phyloP scores from a whole-genome alignment of 441 rosid genomes.

The Dalechampia spathulata region DNA sequence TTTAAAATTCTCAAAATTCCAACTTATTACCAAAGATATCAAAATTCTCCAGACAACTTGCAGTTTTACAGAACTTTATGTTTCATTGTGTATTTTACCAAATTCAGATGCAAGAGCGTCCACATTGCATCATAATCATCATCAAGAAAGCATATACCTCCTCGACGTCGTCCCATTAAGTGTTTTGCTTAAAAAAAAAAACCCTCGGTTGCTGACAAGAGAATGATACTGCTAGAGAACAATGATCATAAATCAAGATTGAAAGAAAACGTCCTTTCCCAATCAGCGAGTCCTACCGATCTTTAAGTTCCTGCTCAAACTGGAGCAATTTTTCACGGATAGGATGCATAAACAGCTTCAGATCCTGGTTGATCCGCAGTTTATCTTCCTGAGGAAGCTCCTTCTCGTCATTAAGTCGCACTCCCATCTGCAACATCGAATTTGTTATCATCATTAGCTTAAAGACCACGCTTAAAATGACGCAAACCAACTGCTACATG shows the following conservation, averaged over 20 bases:
- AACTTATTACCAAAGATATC: no score
- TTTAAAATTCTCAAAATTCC: no score
- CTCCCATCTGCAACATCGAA: constrained; percentile 43
- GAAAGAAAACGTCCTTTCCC: not conserved
- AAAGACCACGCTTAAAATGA: not conserved
- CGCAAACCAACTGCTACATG: not conserved
- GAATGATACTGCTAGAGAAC: constrained; percentile 16
- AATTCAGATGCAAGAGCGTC: no score
- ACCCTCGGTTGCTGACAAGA: constrained; percentile 4
- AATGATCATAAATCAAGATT: constrained; percentile 3
- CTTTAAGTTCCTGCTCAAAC: constrained; percentile 87
- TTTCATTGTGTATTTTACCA: no score
- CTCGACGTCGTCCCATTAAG: constrained; percentile 16
- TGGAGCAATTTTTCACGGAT: constrained; percentile 61
- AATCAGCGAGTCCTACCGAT: constrained; percentile 29
- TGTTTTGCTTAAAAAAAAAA: not conserved
- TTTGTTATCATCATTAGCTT: not conserved
- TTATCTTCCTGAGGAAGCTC: constrained; percentile 54
- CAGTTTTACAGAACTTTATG: no score
- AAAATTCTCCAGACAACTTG: no score
- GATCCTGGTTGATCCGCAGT: constrained; percentile 40
- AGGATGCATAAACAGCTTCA: constrained; percentile 71
- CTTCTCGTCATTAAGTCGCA: constrained; percentile 53
- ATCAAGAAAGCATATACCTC: constrained; percentile 3
- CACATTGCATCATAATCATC: not conserved